phyloP scores from a whole-genome alignment of 2,329 filamentous ascomycete species.

The Pseudogymnoascus sp. region DNA sequence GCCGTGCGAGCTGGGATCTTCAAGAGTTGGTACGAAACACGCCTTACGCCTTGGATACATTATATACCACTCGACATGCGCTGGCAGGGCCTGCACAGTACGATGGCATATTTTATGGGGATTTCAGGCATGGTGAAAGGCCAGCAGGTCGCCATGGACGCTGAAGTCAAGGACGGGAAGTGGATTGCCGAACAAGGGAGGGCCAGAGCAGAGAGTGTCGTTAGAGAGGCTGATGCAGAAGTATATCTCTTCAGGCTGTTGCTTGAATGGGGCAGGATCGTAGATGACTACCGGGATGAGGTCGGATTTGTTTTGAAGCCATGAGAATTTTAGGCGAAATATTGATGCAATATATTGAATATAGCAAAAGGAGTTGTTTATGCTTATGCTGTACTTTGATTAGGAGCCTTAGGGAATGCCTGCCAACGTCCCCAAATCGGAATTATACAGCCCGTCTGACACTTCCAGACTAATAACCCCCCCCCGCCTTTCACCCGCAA shows the following conservation, averaged over 20 bases:
- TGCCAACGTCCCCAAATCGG: too few species aligned
- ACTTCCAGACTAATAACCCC: too few species aligned
- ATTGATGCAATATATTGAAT: not conserved
- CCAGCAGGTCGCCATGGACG: conserved; percentile 7
- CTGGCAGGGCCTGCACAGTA: conserved; percentile 19
- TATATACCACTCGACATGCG: conserved; percentile 53
- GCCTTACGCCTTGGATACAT: conserved; percentile 54
- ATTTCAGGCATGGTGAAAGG: conserved; percentile 10
- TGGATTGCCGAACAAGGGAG: conserved; percentile 46
- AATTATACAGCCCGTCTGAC: too few species aligned
- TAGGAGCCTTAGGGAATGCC: too few species aligned
- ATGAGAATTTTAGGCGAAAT: not conserved
- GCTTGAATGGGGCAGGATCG: conserved; percentile 39
- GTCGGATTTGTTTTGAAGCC: conserved; percentile 26
- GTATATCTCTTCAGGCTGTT: conserved; percentile 49
- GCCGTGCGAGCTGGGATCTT: conserved; percentile 55
- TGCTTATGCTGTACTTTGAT: not conserved
- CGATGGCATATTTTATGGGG: conserved; percentile 27
- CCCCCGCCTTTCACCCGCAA: too few species aligned
- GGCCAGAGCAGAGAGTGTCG: conserved; percentile 46
- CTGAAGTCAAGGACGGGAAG: conserved; percentile 32
- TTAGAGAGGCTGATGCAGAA: conserved; percentile 51
- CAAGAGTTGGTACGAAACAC: conserved; percentile 56
- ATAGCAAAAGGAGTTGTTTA: not conserved
- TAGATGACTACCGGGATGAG: conserved; percentile 34